phyloP scores from a whole-genome alignment of 768 basidiomycete species.

The Naematelia aurantialba region DNA sequence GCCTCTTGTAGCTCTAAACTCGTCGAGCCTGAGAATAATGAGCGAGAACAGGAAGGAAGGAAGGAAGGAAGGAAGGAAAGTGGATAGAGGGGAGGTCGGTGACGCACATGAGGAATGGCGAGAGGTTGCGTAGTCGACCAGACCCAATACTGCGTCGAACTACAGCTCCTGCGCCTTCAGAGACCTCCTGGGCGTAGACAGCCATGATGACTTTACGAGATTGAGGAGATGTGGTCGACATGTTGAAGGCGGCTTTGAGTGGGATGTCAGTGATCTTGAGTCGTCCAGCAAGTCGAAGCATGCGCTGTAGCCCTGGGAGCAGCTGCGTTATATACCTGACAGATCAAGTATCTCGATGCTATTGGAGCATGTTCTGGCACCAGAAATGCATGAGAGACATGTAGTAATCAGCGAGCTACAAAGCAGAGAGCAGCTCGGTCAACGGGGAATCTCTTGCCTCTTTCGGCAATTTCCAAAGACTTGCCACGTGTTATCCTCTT shows the following conservation, averaged over 20 bases:
- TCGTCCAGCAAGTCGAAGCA: background rate
- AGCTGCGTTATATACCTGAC: background rate
- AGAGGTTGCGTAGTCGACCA: conserved; percentile 67
- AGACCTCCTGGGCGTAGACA: conserved; percentile 59
- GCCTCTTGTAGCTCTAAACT: conserved; percentile 61
- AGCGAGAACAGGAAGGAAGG: background rate
- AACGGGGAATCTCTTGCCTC: background rate
- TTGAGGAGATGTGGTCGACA: conserved; percentile 5
- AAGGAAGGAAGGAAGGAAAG: background rate
- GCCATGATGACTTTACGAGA: conserved; percentile 67
- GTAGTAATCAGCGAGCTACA: no score
- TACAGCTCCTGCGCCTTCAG: conserved; percentile 67
- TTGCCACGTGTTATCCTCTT: no score
- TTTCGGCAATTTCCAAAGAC: no score
- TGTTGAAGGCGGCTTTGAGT: background rate
- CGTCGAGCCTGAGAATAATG: conserved; percentile 54
- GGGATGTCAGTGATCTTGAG: background rate
- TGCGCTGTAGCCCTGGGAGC: background rate
- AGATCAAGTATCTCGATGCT: background rate
- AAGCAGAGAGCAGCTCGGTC: no score
- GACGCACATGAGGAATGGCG: conserved; percentile 79
- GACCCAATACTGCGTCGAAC: conserved; percentile 86
- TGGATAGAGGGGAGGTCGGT: background rate
- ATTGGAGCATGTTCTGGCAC: background rate
- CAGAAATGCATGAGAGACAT: background rate